Percentiles rank a stretch among this genome's conserved stretches.
Evolutionary conservation across 768 basidiomycete genomes (phyloP).

Genomic region (Amanita pseudoporphyria): DNA sequence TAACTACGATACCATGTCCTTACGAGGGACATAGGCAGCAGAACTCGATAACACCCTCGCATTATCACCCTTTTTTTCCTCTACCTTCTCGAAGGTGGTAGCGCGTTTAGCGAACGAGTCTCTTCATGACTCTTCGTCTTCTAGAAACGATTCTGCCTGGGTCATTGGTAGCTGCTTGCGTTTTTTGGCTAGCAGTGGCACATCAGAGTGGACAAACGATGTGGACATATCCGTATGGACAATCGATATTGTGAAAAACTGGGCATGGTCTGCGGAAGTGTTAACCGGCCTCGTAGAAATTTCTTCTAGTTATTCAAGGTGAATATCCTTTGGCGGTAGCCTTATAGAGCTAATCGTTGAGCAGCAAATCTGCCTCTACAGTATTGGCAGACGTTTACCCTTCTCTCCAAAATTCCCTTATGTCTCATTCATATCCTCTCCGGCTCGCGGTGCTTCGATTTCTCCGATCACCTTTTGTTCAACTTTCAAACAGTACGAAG

Average conservation of each 20-base stretch:
- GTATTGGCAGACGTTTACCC: conserved; percentile 25
- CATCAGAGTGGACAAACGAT: conserved; percentile 34
- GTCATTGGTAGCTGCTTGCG: conserved; percentile 52
- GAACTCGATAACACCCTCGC: conserved; percentile 47
- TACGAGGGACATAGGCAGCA: conserved; percentile 24
- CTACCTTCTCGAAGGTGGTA: conserved; percentile 22
- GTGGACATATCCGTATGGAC: conserved; percentile 45
- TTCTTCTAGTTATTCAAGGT: conserved; percentile 1
- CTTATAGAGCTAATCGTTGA: neutral
- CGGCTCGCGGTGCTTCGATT: conserved; percentile 60
- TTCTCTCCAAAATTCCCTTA: conserved; percentile 40
- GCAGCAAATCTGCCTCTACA: conserved; percentile 1
- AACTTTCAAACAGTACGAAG: conserved; percentile 29
- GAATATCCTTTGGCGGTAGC: neutral
- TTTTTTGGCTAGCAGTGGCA: conserved; percentile 34
- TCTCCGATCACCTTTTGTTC: conserved; percentile 43
- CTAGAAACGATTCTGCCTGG: conserved; percentile 36
- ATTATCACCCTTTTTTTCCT: conserved; percentile 42
- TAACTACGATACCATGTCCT: neutral
- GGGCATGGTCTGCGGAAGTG: conserved; percentile 50
- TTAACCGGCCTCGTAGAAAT: conserved; percentile 39
- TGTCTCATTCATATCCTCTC: conserved; percentile 63
- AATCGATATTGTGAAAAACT: conserved; percentile 31
- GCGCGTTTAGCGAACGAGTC: conserved; percentile 34
- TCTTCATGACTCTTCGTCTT: conserved; percentile 17